Percentiles rank a stretch among this genome's conserved stretches.
Conservation (phyloP, 192 early-diverging fungal genomes). For the Backusella liffmaniae region DNA sequence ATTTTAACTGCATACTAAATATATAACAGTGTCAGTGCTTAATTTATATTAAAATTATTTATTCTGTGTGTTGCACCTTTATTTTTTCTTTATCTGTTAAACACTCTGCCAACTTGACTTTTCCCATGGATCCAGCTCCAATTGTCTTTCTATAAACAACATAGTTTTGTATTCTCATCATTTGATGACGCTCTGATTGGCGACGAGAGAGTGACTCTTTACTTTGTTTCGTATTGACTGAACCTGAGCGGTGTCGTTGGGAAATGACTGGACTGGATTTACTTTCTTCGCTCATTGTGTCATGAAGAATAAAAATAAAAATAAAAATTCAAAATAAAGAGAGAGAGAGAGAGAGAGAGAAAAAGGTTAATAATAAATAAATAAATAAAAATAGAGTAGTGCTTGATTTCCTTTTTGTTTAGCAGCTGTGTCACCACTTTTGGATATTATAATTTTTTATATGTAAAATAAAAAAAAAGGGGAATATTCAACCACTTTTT, state of each 20-base stretch:
- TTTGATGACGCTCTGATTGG: constrained; percentile 21
- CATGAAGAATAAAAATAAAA: not conserved
- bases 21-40: not conserved
- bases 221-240: not conserved
- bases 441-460: constrained; percentile 10
- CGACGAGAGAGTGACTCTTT: not conserved
- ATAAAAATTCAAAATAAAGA: not conserved
- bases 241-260: not conserved
- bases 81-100: constrained; percentile 23
- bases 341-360: not conserved
- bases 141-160: constrained; percentile 33
- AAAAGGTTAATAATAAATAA: not conserved
- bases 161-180: constrained; percentile 31
- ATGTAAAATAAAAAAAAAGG: constrained; percentile 2
- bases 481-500: not conserved
- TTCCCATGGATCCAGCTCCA: constrained; percentile 38
- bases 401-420: constrained; percentile 11
- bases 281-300: not conserved
- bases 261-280: not conserved
- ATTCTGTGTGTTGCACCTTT: not conserved
- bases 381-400: constrained; percentile 6
- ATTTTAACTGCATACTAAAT: constrained; percentile 64
- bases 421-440: constrained; percentile 6
- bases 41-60: not conserved
- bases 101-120: constrained; percentile 37